These are phyloP conservation scores for Selenicereus undatus DNA, from an alignment of 148 eudicot species.

Conservation along the genomic window DNA sequence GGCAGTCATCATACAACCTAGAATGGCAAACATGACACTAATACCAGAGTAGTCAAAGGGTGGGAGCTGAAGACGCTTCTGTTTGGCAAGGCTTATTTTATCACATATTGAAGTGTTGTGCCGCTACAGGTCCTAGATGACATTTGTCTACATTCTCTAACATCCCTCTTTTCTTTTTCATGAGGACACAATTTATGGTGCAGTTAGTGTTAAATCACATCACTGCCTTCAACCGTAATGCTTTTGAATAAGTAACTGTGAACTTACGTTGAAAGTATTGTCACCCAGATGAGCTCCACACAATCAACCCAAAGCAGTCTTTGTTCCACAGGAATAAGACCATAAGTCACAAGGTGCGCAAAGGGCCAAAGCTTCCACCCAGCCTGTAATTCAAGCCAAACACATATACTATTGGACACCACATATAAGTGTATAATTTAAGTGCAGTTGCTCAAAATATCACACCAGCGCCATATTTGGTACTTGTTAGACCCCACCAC, in stretches of 20 bases:
- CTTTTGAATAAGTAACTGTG: background rate
- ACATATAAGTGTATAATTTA: background rate
- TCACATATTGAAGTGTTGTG: background rate
- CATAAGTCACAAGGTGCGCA: constrained; percentile 87
- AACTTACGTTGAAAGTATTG: constrained; percentile 93
- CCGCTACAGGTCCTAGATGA: background rate
- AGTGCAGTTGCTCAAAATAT: background rate
- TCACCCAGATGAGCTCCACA: constrained; percentile 94
- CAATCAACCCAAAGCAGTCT: constrained; percentile 98
- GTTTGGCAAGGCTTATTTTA: too few species aligned
- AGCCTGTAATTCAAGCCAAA: constrained; percentile 42
- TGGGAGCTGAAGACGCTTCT: background rate
- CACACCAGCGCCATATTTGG: background rate
- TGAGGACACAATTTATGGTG: background rate
- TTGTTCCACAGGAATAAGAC: constrained; percentile 85
- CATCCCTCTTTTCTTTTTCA: background rate
- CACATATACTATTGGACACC: background rate
- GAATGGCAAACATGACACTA: background rate
- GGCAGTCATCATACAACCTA: background rate
- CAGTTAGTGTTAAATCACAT: background rate
- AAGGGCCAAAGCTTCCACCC: constrained; percentile 98
- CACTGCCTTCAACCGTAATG: background rate
- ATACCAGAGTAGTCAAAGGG: background rate
- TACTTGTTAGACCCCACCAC: background rate
- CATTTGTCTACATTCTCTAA: too few species aligned